Evolutionary conservation across 2,329 filamentous ascomycete species (phyloP).

Genomic region (Aspergillus sp.): DNA sequence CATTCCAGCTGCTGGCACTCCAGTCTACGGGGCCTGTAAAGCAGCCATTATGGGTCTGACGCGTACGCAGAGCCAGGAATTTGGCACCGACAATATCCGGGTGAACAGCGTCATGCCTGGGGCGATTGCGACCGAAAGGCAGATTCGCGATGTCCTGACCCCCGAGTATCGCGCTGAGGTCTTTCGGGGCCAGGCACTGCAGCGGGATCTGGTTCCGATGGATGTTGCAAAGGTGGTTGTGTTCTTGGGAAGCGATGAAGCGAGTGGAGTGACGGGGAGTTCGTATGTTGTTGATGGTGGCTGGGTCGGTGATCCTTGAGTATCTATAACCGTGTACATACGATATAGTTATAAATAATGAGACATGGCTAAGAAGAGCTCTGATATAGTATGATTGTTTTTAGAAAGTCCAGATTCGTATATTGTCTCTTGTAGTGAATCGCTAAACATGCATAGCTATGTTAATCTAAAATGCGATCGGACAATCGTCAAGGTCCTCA

Average conservation of each 20-base stretch:
- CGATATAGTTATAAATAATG: no score
- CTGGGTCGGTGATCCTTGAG: constrained; percentile 15
- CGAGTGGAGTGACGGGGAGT: constrained; percentile 48
- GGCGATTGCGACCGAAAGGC: constrained; percentile 48
- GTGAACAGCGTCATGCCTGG: constrained; percentile 55
- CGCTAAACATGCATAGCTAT: no score
- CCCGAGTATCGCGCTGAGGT: constrained; percentile 38
- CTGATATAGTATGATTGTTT: no score
- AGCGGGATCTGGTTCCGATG: constrained; percentile 38
- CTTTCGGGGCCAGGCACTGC: constrained; percentile 43
- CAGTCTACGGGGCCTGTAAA: constrained; percentile 42
- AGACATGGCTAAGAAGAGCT: no score
- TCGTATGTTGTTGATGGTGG: constrained; percentile 41
- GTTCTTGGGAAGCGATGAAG: constrained; percentile 50
- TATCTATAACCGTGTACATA: no score
- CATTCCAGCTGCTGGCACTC: constrained; percentile 33
- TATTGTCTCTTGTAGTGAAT: no score
- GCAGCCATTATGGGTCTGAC: constrained; percentile 44
- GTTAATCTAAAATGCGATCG: no score
- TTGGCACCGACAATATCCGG: constrained; percentile 37
- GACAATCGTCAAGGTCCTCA: no score
- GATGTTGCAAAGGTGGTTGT: constrained; percentile 51
- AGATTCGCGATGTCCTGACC: constrained; percentile 47
- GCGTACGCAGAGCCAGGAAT: constrained; percentile 38
- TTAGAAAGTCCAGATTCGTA: no score